Evolutionary conservation across 306 rosid species (phyloP).

Genomic region (Gynostemma pentaphyllum): DNA sequence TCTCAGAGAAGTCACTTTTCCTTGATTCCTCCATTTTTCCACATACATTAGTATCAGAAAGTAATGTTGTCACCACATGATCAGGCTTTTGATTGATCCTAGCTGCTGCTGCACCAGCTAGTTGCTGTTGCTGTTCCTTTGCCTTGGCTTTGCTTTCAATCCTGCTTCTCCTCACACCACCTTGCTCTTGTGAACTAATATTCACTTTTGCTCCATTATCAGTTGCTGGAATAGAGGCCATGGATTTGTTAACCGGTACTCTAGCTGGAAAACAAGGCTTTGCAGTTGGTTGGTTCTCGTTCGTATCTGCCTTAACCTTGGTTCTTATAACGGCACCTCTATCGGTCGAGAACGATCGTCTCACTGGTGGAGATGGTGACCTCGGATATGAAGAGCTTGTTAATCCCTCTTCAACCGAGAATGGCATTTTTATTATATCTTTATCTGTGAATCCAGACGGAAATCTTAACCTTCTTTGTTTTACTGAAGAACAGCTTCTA

Average conservation of each 20-base stretch:
- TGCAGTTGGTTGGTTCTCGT: slow-evolving; percentile 44
- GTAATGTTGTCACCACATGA: slow-evolving; percentile 23
- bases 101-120: slow-evolving; percentile 24
- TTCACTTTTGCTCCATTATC: slow-evolving; percentile 16
- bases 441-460: slow-evolving; percentile 52
- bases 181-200: slow-evolving; percentile 39
- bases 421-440: slow-evolving; percentile 43
- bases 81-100: slow-evolving; percentile 36
- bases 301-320: slow-evolving; percentile 40
- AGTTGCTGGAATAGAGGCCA: slow-evolving; percentile 23
- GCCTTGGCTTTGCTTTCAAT: slow-evolving; percentile 43
- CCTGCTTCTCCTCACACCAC: slow-evolving; percentile 50
- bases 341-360: slow-evolving; percentile 81
- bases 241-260: slow-evolving; percentile 50
- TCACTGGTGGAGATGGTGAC: slow-evolving; percentile 78
- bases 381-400: slow-evolving; percentile 44
- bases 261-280: slow-evolving; percentile 51
- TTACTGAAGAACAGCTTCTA: slow-evolving; percentile 79
- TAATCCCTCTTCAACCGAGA: slow-evolving; percentile 47
- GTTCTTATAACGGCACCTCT: slow-evolving; percentile 59
- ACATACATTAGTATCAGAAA: slow-evolving; percentile 29
- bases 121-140: slow-evolving; percentile 57
- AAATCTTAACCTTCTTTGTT: slow-evolving; percentile 74
- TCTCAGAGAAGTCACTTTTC: slow-evolving; percentile 53
- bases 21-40: slow-evolving; percentile 36